Conservation (phyloP, 208 protist species). For the Trypanosoma mega region DNA sequence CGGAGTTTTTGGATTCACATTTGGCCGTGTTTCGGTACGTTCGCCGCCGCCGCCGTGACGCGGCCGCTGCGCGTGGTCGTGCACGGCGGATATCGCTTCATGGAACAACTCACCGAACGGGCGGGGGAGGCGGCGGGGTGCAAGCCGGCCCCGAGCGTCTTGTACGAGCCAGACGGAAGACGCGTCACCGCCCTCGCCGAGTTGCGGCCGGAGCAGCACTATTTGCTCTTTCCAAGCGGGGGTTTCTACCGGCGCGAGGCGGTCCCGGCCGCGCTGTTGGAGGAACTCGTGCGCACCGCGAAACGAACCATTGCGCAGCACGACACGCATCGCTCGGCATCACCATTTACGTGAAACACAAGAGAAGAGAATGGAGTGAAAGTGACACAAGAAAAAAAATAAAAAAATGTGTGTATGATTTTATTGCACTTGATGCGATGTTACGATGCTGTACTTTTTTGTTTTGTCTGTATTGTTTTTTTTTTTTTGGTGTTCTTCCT, state of each 20-base stretch:
- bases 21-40: constrained; percentile 56
- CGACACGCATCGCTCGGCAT: no score
- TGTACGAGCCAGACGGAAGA: constrained; percentile 50
- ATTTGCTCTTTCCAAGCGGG: constrained; percentile 54
- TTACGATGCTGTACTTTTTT: constrained; percentile 7
- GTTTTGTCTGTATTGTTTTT: constrained; percentile 13
- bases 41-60: constrained; percentile 15
- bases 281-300: constrained; percentile 33
- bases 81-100: constrained; percentile 32
- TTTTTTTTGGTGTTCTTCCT: constrained; percentile 14
- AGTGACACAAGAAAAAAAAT: no score
- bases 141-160: constrained; percentile 39
- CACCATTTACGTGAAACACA: background rate
- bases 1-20: constrained; percentile 55
- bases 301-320: constrained; percentile 12
- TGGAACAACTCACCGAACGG: constrained; percentile 50
- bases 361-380: background rate
- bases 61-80: constrained; percentile 32
- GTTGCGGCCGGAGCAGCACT: constrained; percentile 46
- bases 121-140: constrained; percentile 37
- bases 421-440: background rate
- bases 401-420: no score
- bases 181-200: constrained; percentile 24
- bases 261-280: constrained; percentile 38
- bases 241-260: constrained; percentile 40